Percentiles rank a stretch among this genome's conserved stretches.
Evolutionary conservation across 78 protist genomes (phyloP).

Genomic region (Chrysochromulina parva): DNA sequence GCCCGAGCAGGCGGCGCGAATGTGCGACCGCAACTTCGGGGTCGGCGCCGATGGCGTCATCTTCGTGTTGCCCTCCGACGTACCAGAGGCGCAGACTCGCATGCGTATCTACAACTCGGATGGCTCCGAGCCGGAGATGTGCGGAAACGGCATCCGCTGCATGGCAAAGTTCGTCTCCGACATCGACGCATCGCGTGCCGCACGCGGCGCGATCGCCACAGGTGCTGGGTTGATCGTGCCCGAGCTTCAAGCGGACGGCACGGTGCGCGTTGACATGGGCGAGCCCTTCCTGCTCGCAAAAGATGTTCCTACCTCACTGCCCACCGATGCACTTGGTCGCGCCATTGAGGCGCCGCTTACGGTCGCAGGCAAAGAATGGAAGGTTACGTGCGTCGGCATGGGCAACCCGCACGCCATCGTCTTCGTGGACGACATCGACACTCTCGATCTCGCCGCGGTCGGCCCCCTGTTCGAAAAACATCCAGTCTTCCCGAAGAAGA

Average conservation of each 20-base stretch:
- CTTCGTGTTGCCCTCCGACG: not conserved
- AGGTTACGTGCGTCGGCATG: constrained; percentile 60
- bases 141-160: constrained; percentile 71
- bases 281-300: constrained; percentile 40
- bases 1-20: not conserved
- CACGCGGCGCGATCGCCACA: constrained; percentile 6
- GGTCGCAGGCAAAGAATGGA: not conserved
- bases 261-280: constrained; percentile 64
- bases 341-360: constrained; percentile 16
- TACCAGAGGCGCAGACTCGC: constrained; percentile 29
- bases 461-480: constrained; percentile 62
- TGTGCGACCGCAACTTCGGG: constrained; percentile 29
- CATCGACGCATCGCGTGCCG: not conserved
- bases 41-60: constrained; percentile 21
- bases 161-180: constrained; percentile 46
- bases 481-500: constrained; percentile 56
- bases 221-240: constrained; percentile 51
- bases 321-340: too few relatives aligned
- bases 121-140: constrained; percentile 68
- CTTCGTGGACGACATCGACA: constrained; percentile 61
- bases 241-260: constrained; percentile 27
- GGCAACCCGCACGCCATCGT: constrained; percentile 72
- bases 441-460: constrained; percentile 40
- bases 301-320: too few relatives aligned
- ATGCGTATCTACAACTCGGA: constrained; percentile 66